phyloP scores from a whole-genome alignment of 139 green algal species.

The Zygnema cylindricum region DNA sequence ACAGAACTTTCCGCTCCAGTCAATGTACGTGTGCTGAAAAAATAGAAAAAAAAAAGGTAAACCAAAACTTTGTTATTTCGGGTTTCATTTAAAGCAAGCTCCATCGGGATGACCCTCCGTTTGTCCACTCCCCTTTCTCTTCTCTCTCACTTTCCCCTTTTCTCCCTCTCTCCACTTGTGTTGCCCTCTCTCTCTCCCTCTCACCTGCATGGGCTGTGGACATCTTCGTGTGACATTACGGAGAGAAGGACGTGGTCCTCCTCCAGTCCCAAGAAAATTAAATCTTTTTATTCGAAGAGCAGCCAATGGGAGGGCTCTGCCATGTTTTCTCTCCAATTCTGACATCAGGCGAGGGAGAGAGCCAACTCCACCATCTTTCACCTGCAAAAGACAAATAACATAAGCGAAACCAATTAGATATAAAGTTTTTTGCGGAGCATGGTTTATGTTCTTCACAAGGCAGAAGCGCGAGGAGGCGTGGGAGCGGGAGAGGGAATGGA shows the following conservation, averaged over 20 bases:
- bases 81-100: too few species aligned
- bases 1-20: background rate
- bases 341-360: background rate
- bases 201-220: background rate
- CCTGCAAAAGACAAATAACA: constrained; percentile 6
- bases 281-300: background rate
- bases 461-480: too few species aligned
- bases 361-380: background rate
- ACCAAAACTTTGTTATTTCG: background rate
- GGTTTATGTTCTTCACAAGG: too few species aligned
- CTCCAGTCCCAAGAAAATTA: background rate
- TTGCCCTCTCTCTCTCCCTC: background rate
- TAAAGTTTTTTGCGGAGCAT: too few species aligned
- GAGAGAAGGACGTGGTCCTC: background rate
- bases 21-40: background rate
- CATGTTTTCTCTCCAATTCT: background rate
- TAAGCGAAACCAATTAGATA: background rate
- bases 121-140: too few species aligned
- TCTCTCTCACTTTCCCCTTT: background rate
- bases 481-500: too few species aligned
- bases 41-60: background rate
- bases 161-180: background rate
- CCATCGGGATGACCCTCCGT: too few species aligned
- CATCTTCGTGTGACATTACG: background rate
- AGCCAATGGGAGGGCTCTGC: background rate